Evolutionary conservation across 441 rosid species (phyloP).

Genomic region (Brassica balearica): DNA sequence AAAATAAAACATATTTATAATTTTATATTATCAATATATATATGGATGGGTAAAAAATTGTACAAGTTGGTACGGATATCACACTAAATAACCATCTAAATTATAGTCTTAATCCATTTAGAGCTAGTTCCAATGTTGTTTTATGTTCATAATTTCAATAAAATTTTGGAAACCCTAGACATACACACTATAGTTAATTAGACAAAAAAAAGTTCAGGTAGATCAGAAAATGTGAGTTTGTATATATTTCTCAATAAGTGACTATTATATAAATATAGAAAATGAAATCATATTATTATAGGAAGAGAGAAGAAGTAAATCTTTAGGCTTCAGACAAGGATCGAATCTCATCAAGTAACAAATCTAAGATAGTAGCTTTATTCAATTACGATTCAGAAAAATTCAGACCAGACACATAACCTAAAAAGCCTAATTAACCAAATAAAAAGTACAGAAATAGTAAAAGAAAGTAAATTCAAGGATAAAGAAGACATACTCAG

Average conservation of each 20-base stretch:
- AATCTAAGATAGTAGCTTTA: constrained; percentile 32
- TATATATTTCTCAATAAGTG: constrained; percentile 13
- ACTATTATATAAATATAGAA: background rate
- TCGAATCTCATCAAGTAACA: constrained; percentile 37
- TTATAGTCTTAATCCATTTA: constrained; percentile 8
- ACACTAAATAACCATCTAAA: constrained; percentile 17
- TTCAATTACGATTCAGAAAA: constrained; percentile 36
- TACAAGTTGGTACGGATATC: constrained; percentile 43
- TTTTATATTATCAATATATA: constrained; percentile 1
- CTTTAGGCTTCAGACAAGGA: constrained; percentile 27
- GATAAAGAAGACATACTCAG: constrained; percentile 49
- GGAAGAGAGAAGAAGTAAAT: constrained; percentile 25
- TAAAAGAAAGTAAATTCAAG: background rate
- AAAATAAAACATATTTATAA: constrained; percentile 17
- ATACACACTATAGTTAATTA: constrained; percentile 13
- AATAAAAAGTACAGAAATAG: background rate
- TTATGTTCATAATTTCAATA: constrained; percentile 33
- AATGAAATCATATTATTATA: background rate
- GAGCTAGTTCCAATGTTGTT: constrained; percentile 37
- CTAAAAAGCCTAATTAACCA: constrained; percentile 18
- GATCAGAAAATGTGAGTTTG: constrained; percentile 9
- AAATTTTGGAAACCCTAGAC: constrained; percentile 39
- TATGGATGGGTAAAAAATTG: constrained; percentile 2
- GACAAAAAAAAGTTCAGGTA: constrained; percentile 32
- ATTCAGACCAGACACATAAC: constrained; percentile 33